A percentile compares a stretch with the other conserved stretches of the same genome.
These are phyloP conservation scores for Withania somnifera DNA, from an alignment of 305 asterid species.

Conservation along the genomic window DNA sequence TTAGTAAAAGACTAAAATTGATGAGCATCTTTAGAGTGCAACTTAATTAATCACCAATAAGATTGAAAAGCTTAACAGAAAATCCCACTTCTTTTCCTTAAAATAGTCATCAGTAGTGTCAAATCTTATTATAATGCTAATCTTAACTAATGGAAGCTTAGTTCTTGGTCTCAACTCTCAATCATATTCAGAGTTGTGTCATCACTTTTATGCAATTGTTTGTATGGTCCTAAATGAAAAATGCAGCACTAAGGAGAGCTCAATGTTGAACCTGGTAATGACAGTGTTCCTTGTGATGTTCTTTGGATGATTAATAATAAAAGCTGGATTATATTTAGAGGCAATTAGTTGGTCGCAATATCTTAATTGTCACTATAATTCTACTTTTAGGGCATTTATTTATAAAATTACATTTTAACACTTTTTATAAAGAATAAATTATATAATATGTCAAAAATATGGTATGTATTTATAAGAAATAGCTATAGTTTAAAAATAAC, in stretches of 20 bases:
- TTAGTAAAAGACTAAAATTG: slow-evolving; percentile 1
- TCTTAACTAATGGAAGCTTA: not conserved
- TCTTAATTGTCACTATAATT: too few relatives aligned
- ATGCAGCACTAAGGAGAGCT: slow-evolving; percentile 38
- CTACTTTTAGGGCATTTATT: too few relatives aligned
- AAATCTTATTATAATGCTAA: slow-evolving; percentile 5
- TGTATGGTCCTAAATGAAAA: not conserved
- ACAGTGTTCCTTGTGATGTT: slow-evolving; percentile 27
- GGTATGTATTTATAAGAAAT: too few relatives aligned
- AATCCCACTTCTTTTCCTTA: slow-evolving; percentile 9
- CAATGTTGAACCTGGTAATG: slow-evolving; percentile 28
- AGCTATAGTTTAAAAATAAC: too few relatives aligned
- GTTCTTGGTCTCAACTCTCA: not conserved
- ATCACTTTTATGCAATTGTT: not conserved
- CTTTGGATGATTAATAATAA: slow-evolving; percentile 28
- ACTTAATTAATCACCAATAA: slow-evolving; percentile 11
- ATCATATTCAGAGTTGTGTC: not conserved
- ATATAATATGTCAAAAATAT: too few relatives aligned
- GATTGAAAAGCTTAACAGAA: slow-evolving; percentile 3
- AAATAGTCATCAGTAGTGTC: not conserved
- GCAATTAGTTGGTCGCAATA: too few relatives aligned
- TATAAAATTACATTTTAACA: too few relatives aligned
- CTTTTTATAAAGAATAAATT: too few relatives aligned
- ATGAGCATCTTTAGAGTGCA: slow-evolving; percentile 3
- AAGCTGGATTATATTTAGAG: slow-evolving; percentile 31